Evolutionary conservation across 1,284 basidiomycete species (phyloP).

Genomic region (Waitea zeae): DNA sequence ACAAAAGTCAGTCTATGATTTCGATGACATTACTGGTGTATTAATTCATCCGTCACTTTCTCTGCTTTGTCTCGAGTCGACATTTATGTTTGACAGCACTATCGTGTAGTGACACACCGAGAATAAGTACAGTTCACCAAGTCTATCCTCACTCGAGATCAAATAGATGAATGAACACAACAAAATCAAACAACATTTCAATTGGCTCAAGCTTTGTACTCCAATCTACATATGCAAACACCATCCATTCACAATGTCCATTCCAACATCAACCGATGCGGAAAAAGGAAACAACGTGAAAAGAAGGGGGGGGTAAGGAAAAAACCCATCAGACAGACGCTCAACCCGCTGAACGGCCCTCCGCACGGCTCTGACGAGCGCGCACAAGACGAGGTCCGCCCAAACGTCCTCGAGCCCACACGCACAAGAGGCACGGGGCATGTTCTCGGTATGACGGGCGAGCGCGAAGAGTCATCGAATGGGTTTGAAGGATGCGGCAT

Average conservation of each 20-base stretch:
- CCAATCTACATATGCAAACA: no score
- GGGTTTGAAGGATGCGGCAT: conserved; percentile 69
- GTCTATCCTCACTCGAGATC: no score
- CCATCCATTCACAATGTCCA: background rate
- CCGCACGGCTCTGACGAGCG: conserved; percentile 21
- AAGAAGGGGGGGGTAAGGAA: conserved; percentile 4
- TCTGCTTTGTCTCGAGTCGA: no score
- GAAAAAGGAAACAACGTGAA: background rate
- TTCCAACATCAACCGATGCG: background rate
- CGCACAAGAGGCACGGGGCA: conserved; percentile 19
- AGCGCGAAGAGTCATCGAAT: conserved; percentile 58
- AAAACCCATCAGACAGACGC: conserved; percentile 64
- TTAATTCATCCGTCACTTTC: no score
- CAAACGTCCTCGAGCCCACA: conserved; percentile 72
- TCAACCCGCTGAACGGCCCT: conserved; percentile 37
- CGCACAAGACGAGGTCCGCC: conserved; percentile 14
- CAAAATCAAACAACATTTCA: no score
- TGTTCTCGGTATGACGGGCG: conserved; percentile 70
- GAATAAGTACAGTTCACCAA: no score
- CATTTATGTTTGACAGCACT: no score
- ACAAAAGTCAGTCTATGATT: no score
- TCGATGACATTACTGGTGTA: no score
- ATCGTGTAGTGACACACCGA: no score
- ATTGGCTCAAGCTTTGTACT: no score
- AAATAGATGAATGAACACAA: no score